Conservation (phyloP, 2,329 filamentous ascomycete species). For the Cladosporium sp. region DNA sequence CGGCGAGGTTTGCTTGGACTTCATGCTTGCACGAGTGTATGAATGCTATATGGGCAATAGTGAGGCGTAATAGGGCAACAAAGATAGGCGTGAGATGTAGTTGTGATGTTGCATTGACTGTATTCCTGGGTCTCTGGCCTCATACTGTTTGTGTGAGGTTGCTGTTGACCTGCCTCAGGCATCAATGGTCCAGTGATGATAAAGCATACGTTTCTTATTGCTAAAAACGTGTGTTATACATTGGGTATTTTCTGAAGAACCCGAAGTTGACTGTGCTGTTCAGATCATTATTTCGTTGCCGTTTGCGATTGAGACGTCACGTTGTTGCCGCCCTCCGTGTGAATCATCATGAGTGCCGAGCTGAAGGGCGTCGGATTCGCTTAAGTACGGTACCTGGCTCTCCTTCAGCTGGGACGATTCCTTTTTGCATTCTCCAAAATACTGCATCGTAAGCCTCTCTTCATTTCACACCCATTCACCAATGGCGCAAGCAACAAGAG, state of each 20-base stretch:
- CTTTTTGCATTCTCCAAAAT: not conserved
- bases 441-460: not conserved
- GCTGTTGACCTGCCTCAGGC: not conserved
- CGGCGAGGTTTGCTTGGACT: not conserved
- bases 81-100: not conserved
- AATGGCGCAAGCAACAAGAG: not conserved
- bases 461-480: not conserved
- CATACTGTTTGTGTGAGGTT: not conserved
- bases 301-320: not conserved
- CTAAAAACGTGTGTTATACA: not conserved
- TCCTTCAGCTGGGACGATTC: not conserved
- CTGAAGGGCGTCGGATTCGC: not conserved
- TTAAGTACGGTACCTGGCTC: not conserved
- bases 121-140: not conserved
- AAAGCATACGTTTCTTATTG: not conserved
- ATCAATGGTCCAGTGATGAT: not conserved
- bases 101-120: not conserved
- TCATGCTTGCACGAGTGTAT: not conserved
- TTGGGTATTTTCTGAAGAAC: not conserved
- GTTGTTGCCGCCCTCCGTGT: not conserved
- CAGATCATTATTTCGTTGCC: not conserved
- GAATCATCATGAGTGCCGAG: not conserved
- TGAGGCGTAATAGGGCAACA: not conserved
- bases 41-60: not conserved
- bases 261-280: not conserved